These are phyloP conservation scores for Candida insectalens DNA, from an alignment of 805 yeast species.

Conservation along the genomic window DNA sequence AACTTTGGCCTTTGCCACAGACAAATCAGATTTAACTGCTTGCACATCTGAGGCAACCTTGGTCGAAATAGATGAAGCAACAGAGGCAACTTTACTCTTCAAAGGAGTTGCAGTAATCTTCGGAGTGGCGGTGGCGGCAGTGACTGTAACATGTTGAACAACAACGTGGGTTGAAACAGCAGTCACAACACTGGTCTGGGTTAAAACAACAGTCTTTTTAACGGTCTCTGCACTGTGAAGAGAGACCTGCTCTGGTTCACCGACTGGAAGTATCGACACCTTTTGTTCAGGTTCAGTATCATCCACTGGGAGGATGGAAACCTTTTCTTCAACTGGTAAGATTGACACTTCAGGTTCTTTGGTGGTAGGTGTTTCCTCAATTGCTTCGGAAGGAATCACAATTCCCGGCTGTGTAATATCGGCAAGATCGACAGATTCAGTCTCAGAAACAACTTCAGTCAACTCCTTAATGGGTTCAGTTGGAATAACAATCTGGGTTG, in stretches of 20 bases:
- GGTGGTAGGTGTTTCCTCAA: slow-evolving; percentile 1
- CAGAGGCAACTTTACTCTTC: too few species aligned
- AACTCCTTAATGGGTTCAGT: too few species aligned
- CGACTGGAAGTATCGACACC: neutral
- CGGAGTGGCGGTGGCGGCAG: slow-evolving; percentile 1
- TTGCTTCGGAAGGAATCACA: neutral
- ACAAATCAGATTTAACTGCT: neutral
- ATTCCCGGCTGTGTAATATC: neutral
- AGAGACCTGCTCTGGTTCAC: neutral
- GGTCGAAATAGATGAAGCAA: too few species aligned
- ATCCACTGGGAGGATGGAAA: neutral
- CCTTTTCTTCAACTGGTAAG: neutral
- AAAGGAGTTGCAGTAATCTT: neutral
- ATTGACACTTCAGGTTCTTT: slow-evolving; percentile 3
- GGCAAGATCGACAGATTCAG: too few species aligned
- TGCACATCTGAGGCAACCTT: neutral
- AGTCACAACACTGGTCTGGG: slow-evolving; percentile 7
- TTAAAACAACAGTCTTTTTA: slow-evolving; percentile 2
- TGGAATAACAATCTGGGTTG: too few species aligned
- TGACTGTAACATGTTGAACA: slow-evolving; percentile 4
- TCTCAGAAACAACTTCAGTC: too few species aligned
- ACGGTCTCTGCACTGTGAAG: slow-evolving; percentile 2
- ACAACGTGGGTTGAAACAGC: slow-evolving; percentile 5
- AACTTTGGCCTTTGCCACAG: neutral
- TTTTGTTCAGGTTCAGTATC: neutral